Conservation (phyloP, 2,329 filamentous ascomycete species). For the Phialemonium atrogriseum region DNA sequence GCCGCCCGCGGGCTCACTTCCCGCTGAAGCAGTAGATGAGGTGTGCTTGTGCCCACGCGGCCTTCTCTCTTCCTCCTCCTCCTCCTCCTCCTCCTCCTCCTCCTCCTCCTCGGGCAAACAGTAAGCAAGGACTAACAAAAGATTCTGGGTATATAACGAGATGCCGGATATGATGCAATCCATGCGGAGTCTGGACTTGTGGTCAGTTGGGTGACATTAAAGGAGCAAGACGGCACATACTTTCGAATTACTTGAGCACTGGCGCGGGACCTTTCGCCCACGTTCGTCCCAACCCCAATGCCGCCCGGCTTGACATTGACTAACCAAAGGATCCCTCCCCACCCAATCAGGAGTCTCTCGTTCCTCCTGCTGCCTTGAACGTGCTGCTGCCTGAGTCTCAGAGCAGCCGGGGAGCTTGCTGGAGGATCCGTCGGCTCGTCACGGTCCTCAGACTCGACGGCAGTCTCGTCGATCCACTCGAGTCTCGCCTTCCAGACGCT, state of each 20-base stretch:
- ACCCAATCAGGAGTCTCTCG: slow-evolving; percentile 85
- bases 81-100: slow-evolving; percentile 35
- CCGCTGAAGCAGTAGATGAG: slow-evolving; percentile 36
- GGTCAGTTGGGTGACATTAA: slow-evolving; percentile 16
- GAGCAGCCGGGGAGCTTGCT: slow-evolving; percentile 33
- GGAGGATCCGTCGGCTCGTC: slow-evolving; percentile 26
- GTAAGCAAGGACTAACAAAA: slow-evolving; percentile 88
- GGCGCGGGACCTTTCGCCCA: slow-evolving; percentile 63
- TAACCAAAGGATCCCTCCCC: slow-evolving; percentile 95
- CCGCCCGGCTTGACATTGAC: slow-evolving; percentile 79
- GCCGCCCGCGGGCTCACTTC: slow-evolving; percentile 55
- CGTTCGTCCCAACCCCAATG: slow-evolving; percentile 56
- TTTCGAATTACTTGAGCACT: slow-evolving; percentile 87
- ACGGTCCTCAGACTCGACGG: slow-evolving; percentile 65
- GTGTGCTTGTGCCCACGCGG: slow-evolving; percentile 32
- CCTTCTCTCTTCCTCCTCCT: slow-evolving; percentile 11
- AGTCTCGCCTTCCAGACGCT: slow-evolving; percentile 86
- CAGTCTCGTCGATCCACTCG: slow-evolving; percentile 86
- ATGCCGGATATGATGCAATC: slow-evolving; percentile 98
- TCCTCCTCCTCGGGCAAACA: slow-evolving; percentile 67
- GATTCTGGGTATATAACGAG: slow-evolving; percentile 87
- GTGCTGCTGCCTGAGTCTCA: slow-evolving; percentile 40
- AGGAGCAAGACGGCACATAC: slow-evolving; percentile 41
- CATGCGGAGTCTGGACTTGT: slow-evolving; percentile 64
- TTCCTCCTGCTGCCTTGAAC: slow-evolving; percentile 38